Base-by-base conservation (phyloP, 2,329 filamentous ascomycete species). In the Neofusicoccum umdonicola region DNA sequence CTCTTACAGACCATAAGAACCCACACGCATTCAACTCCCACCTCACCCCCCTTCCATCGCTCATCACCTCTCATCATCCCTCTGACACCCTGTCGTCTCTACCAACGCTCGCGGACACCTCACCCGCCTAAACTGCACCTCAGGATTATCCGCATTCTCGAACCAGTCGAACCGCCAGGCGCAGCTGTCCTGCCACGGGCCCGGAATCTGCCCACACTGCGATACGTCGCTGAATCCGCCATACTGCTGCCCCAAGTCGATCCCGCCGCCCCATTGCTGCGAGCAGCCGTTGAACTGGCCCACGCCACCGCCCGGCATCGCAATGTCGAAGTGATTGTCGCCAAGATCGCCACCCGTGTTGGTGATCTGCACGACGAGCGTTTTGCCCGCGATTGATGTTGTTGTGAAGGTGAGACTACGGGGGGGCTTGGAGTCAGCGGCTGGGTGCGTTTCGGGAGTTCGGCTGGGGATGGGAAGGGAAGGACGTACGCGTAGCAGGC, bases 91-190 rank as follows among this genome's bases (percentile, higher is more conserved):
- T 7, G 77, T 78, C 65, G 78, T 79, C 22, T 75, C 78, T 1
- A 79, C 82, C 64, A 87, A 69, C 48, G 76, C 81, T 41, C 79
- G 74, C 13, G 84, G 85, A 73, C 85, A 87, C 67, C 81, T 78
- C 12, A 88, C 85, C 74, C 84, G 80, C 74, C 80, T 76, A 75
- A 85, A 88, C 63, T 75, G 78, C 62, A 88, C 82, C 34, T 69
- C 70, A 4, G 85, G 85, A 76, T 87, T 88, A 71, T 87, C 83
- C 54, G 85, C 81, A 66, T 82, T 82, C 68, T 79, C 71, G 76
- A 88, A 87, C 85, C 85, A 88, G 77, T 87, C 84, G 71, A 88
- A 89, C 66, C 86, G 84, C 84, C 86, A 89, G 72, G 83, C 78
- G 76, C 86, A 88, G 8, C 86, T 86, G 9, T 76, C 78, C 77